Conservation (phyloP, 371 early-diverging fungal genomes). For the Mortierella sp. region DNA sequence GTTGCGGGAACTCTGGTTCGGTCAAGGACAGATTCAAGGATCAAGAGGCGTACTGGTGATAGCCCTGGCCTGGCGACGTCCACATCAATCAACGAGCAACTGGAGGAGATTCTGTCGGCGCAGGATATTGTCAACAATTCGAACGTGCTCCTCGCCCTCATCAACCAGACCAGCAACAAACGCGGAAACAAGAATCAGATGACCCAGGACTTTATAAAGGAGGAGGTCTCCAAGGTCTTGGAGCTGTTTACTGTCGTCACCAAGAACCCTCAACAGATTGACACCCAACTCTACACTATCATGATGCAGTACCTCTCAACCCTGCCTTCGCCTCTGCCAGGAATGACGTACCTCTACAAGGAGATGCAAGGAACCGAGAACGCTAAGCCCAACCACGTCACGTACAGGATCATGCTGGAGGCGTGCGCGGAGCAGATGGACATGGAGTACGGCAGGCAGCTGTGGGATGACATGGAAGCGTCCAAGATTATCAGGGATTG, state of each 20-base stretch:
- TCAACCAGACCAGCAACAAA: conserved; percentile 35
- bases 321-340: conserved; percentile 46
- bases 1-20: conserved; percentile 19
- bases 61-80: background rate
- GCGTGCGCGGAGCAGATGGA: conserved; percentile 57
- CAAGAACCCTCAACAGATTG: conserved; percentile 26
- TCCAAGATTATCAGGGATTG: conserved; percentile 20
- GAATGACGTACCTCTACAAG: conserved; percentile 49
- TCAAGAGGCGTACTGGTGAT: background rate
- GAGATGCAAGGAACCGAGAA: conserved; percentile 32
- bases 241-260: conserved; percentile 48
- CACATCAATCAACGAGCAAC: background rate
- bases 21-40: background rate
- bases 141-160: conserved; percentile 41
- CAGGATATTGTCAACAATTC: conserved; percentile 39
- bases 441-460: conserved; percentile 33
- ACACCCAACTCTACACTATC: conserved; percentile 50
- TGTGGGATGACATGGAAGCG: conserved; percentile 36
- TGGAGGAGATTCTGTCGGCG: conserved; percentile 16
- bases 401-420: conserved; percentile 46
- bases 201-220: conserved; percentile 38
- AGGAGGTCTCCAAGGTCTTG: conserved; percentile 46
- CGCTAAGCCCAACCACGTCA: conserved; percentile 40
- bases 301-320: conserved; percentile 59
- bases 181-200: conserved; percentile 15